Percentiles rank a stretch among this genome's conserved stretches.
Evolutionary conservation across 495 filamentous ascomycete species (phyloP).

Genomic region (Daldinia decipiens): DNA sequence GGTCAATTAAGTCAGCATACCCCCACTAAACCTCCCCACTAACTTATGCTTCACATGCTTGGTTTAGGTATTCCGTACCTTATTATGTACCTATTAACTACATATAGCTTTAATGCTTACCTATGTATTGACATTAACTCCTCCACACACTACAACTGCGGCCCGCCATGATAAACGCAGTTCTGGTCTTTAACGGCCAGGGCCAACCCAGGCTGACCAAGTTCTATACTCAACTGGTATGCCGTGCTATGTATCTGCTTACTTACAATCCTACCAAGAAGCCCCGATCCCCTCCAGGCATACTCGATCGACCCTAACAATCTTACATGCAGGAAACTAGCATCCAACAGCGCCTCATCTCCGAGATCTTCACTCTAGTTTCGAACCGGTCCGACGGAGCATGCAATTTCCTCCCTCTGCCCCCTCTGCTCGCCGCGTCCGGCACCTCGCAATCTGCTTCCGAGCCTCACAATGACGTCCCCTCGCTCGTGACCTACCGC

Average conservation of each 20-base stretch:
- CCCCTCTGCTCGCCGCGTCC: constrained; percentile 61
- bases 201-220: constrained; percentile 96
- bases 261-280: constrained; percentile 10
- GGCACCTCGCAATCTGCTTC: constrained; percentile 67
- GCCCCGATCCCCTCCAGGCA: neutral
- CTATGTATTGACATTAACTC: neutral
- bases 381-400: constrained; percentile 85
- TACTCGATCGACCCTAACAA: neutral
- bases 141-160: neutral
- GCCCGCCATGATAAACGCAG: constrained; percentile 91
- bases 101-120: neutral
- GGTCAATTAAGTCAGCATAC: constrained; percentile 6
- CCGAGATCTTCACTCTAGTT: constrained; percentile 97
- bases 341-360: constrained; percentile 94
- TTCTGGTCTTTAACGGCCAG: constrained; percentile 98
- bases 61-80: too few relatives aligned
- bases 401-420: constrained; percentile 92
- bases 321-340: constrained; percentile 76
- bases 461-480: constrained; percentile 80
- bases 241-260: neutral
- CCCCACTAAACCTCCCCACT: neutral
- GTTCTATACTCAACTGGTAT: constrained; percentile 97
- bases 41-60: neutral
- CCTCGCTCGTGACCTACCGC: constrained; percentile 96
- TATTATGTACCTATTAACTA: too few relatives aligned